Evolutionary conservation across 106 monocot species (phyloP), one percentile per base, ranked within the genome.

Genomic region (Acorus calamus): DNA sequence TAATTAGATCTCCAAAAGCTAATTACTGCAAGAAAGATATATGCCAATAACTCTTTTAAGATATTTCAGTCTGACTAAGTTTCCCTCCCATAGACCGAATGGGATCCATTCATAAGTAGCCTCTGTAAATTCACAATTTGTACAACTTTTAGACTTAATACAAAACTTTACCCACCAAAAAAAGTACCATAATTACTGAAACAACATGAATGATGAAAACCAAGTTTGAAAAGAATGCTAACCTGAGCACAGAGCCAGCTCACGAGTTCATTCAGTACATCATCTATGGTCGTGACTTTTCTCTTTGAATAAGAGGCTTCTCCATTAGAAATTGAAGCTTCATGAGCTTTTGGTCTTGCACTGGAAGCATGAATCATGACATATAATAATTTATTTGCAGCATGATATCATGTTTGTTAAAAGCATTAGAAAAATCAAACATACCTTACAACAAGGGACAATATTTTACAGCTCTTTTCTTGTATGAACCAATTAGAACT

Each of bases 171-270:
- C 28, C 28, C 28, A 28, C 28, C 28, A 28, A 28, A 28, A 28
- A 28, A 28, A 28, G 1, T 28, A 28, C 28, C 28, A 28, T 0
- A 28, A 28, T 28, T 28, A 28, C 28, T 28, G 28, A 28, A 28
- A 28, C 28, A 28, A 28, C 28, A 28, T 28, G 28, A 28, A 28
- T 28, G 28, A 28, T 28, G 28, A 28, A 28, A 28, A 28, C 28
- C 28, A 28, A 28, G 28, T 28, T 28, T 28, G 0, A 28, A 46
- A 59, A 14, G 62, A 73, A 59, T 65, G 10, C 73, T 66, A 59
- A 96, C 96, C 96, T 96, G 96, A 66, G 83, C 73, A 74, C 96
- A 91, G 3, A 91, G 76, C 91, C 96, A 91, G 5, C 91, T 81
- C 41, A 91, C 82, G 56, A 96, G 72, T 42, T 74, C 82, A 47